Base-by-base conservation (phyloP, 495 filamentous ascomycete genomes). In the Neurospora hispaniola region DNA sequence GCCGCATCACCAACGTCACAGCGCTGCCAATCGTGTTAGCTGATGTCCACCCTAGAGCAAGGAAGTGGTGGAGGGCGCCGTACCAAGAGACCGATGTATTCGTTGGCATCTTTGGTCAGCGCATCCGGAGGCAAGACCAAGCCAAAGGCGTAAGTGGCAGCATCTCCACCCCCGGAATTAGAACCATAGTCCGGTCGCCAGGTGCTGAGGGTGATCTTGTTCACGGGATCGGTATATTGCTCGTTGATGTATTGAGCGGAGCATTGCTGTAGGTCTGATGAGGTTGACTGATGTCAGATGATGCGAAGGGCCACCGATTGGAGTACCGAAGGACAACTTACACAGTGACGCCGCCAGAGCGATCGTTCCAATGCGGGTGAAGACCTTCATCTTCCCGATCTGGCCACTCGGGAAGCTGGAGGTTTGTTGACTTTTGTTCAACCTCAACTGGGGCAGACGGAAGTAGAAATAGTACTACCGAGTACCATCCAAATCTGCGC, bases 21-120 rank as follows among this genome's bases (percentile, higher is more conserved):
- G 18, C 80, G 76, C 80, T 81, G n/a, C 11, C 27, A 11, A 1
- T 16, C 2, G 2, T 41, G 46, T 70, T 7, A 73, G 59, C 10
- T 12, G 76, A 35, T 27, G 18, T 38, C 14, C 70, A 72, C 35
- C 43, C 72, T 70, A 69, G 14, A 16, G 20, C 41, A 6, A 40
- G 73, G n/a, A 16, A 14, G 48, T 27, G 11, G 11, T 59, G 70
- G 59, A 69, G 70, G 0, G 11, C 10, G n/a, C 80, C 82, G 5
- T 81, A 87, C 86, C 71, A 88, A 79, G 16, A 84, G 71, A 72
- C 89, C 89, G 73, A 90, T 87, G 72, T 89, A 90, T 74, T 90
- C 89, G 44, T 78, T 83, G 2, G 85, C 83, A 73, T 89, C 82
- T 68, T 82, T 84, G 8, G 80, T 83, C 18, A 86, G 78, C 18